A percentile compares a stretch with the other conserved stretches of the same genome.
Evolutionary conservation across 352 stramenopile species (phyloP).

Genomic region (Ophiocytium majus): DNA sequence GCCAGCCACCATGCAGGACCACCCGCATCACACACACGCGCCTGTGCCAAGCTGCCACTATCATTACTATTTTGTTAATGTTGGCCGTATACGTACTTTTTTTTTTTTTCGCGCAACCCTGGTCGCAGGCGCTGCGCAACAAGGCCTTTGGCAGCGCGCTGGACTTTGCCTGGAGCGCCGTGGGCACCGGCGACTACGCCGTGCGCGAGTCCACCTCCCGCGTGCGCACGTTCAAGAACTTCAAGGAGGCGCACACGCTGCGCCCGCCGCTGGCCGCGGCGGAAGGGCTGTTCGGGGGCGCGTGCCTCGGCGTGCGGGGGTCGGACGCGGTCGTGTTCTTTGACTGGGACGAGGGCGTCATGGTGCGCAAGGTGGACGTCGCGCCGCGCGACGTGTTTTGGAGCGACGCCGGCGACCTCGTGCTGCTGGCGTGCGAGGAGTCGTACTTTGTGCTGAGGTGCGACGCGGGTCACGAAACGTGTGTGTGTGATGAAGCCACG

Average conservation of each 20-base stretch:
- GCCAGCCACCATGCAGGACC: too few species aligned
- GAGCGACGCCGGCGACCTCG: conserved; percentile 90
- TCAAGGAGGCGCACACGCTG: conserved; percentile 89
- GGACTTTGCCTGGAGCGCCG: conserved; percentile 95
- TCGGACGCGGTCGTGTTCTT: conserved; percentile 95
- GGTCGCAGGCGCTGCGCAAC: conserved; percentile 75
- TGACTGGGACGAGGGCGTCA: conserved; percentile 94
- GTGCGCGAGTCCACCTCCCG: conserved; percentile 91
- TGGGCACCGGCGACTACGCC: conserved; percentile 96
- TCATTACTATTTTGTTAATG: too few species aligned
- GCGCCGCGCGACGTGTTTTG: conserved; percentile 94
- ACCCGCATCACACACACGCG: too few species aligned
- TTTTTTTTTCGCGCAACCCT: too few species aligned
- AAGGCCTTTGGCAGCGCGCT: conserved; percentile 95
- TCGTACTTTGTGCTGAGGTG: conserved; percentile 93
- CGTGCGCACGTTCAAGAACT: conserved; percentile 98
- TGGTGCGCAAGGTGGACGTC: conserved; percentile 97
- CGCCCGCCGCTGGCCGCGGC: conserved; percentile 86
- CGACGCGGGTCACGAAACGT: conserved; percentile 69
- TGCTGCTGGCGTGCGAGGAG: conserved; percentile 89
- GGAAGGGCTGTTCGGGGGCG: conserved; percentile 92
- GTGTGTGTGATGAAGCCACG: too few species aligned
- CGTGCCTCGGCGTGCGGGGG: conserved; percentile 90
- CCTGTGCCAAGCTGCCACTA: too few species aligned
- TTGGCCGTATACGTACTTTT: too few species aligned